Percentiles rank a stretch among this genome's conserved stretches.
Evolutionary conservation across 2,329 filamentous ascomycete species (phyloP).

Genomic region (Pseudofabraea citricarpa): DNA sequence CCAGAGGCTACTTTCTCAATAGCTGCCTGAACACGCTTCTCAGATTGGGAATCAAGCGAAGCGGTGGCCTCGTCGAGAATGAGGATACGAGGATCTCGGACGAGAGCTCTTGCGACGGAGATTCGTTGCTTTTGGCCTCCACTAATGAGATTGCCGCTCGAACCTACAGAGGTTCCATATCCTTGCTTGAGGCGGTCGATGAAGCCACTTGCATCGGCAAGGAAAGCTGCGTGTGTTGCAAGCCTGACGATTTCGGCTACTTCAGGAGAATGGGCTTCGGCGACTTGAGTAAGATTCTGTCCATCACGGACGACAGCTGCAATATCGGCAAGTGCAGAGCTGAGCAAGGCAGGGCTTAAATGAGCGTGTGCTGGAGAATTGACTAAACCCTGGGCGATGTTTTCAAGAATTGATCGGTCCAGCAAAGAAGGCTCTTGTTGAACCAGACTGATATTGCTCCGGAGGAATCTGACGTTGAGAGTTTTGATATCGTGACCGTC

Average conservation of each 20-base stretch:
- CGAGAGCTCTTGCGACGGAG: slow-evolving; percentile 52
- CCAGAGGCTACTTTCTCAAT: slow-evolving; percentile 25
- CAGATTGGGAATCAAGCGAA: slow-evolving; percentile 53
- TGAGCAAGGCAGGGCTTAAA: slow-evolving; percentile 4
- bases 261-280: background rate
- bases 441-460: slow-evolving; percentile 18
- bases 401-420: slow-evolving; percentile 40
- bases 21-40: slow-evolving; percentile 45
- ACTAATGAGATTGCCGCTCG: slow-evolving; percentile 47
- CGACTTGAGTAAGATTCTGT: background rate
- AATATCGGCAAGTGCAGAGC: background rate
- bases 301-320: background rate
- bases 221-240: slow-evolving; percentile 36
- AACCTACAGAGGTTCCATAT: slow-evolving; percentile 45
- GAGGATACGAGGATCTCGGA: slow-evolving; percentile 51
- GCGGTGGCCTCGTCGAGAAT: slow-evolving; percentile 59
- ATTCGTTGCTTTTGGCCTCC: slow-evolving; percentile 56
- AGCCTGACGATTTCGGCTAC: background rate
- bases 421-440: slow-evolving; percentile 25
- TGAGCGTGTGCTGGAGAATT: slow-evolving; percentile 15
- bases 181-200: slow-evolving; percentile 46
- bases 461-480: slow-evolving; percentile 21
- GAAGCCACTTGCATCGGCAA: slow-evolving; percentile 56
- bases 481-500: slow-evolving; percentile 23
- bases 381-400: slow-evolving; percentile 44